Conservation (phyloP, 2,329 filamentous ascomycete genomes). For the Colletotrichum liaoningense region DNA sequence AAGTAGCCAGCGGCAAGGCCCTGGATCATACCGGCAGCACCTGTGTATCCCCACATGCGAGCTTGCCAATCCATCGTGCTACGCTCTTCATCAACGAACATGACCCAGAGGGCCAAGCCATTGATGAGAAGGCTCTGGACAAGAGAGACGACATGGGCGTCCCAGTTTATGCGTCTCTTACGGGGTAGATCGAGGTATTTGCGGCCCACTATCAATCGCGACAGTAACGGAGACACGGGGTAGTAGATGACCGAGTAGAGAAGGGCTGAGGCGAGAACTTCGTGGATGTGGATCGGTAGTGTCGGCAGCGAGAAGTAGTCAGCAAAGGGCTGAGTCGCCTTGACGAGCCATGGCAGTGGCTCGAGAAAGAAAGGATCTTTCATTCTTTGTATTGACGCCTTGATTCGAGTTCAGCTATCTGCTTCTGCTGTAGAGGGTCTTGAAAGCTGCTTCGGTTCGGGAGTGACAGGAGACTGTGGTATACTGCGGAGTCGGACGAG, state of each 20-base stretch:
- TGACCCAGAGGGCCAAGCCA: constrained; percentile 78
- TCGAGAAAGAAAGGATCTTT: constrained; percentile 78
- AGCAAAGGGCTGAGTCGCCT: constrained; percentile 72
- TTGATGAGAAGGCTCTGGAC: constrained; percentile 82
- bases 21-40: constrained; percentile 77
- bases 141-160: constrained; percentile 87
- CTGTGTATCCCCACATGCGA: constrained; percentile 83
- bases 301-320: constrained; percentile 71
- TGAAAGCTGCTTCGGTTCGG: neutral
- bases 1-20: constrained; percentile 85
- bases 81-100: constrained; percentile 76
- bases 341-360: constrained; percentile 67
- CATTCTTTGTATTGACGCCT: constrained; percentile 60
- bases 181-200: constrained; percentile 73
- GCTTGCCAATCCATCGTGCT: constrained; percentile 73
- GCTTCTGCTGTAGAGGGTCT: neutral
- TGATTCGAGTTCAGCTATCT: neutral
- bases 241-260: constrained; percentile 77
- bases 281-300: constrained; percentile 81
- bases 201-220: constrained; percentile 68
- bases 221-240: constrained; percentile 75
- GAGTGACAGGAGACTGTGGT: neutral
- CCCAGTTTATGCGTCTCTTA: constrained; percentile 80
- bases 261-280: constrained; percentile 73
- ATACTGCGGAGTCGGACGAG: neutral